Evolutionary conservation across 257 asterid genomes (phyloP).

Genomic region (Nemophila menziesii): DNA sequence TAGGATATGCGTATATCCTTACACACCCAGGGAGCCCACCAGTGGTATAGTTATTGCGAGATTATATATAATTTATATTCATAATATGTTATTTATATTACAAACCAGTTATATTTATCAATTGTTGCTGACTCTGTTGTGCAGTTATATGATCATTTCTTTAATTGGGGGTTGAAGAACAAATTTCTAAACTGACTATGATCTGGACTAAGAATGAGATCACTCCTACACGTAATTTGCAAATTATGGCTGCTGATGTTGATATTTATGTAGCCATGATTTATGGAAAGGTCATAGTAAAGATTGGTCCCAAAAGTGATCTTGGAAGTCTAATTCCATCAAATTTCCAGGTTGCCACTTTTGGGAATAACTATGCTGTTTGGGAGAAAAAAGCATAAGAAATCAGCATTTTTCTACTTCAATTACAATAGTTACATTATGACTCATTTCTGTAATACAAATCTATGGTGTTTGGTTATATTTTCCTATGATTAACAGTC

Average conservation of each 20-base stretch:
- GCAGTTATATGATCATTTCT: conserved; percentile 76
- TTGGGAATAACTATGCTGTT: conserved; percentile 50
- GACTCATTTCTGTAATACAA: no score
- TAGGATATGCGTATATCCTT: conserved; percentile 80
- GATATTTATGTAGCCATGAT: conserved; percentile 63
- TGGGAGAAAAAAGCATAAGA: conserved; percentile 61
- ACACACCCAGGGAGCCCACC: conserved; percentile 81
- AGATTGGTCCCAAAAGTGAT: conserved; percentile 54
- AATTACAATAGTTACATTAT: no score
- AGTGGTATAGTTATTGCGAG: conserved; percentile 25
- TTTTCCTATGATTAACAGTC: no score
- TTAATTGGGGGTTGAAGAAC: conserved; percentile 65
- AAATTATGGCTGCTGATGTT: conserved; percentile 62
- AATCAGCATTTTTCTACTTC: no score
- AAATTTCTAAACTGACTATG: conserved; percentile 30
- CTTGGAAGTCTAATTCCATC: conserved; percentile 54
- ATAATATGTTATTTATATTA: no score
- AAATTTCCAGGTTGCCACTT: conserved; percentile 28
- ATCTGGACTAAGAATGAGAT: conserved; percentile 51
- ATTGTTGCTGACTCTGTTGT: conserved; percentile 1
- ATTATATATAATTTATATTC: neutral
- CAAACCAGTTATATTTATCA: no score
- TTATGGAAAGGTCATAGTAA: conserved; percentile 44
- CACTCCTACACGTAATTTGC: conserved; percentile 36
- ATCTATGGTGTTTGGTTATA: no score